Percentiles rank a stretch among this genome's conserved stretches.
Evolutionary conservation across 768 basidiomycete genomes (phyloP).

Genomic region (Phlebiopsis flavidoalba): DNA sequence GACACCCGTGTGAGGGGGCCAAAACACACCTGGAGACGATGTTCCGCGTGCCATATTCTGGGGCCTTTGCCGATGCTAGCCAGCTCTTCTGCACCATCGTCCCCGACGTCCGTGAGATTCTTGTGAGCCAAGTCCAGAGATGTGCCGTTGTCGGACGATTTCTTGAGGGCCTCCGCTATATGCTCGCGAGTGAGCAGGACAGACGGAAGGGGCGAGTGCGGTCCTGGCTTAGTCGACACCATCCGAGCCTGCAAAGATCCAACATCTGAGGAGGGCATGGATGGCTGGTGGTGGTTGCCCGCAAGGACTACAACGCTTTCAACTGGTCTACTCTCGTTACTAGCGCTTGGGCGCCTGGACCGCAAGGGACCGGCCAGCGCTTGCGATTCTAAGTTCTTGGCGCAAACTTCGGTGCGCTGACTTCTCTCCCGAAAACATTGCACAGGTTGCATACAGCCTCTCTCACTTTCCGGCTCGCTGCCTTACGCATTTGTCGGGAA

Average conservation of each 20-base stretch:
- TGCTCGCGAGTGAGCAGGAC: conserved; percentile 49
- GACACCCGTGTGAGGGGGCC: neutral
- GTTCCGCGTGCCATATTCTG: conserved; percentile 19
- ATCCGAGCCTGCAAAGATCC: conserved; percentile 5
- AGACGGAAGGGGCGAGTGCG: conserved; percentile 25
- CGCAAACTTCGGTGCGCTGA: neutral
- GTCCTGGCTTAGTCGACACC: conserved; percentile 10
- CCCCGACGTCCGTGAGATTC: conserved; percentile 69
- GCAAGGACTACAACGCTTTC: conserved; percentile 5
- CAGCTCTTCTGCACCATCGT: conserved; percentile 74
- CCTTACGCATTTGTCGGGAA: neutral
- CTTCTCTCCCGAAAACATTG: neutral
- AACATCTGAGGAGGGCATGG: conserved; percentile 9
- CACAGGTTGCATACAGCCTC: neutral
- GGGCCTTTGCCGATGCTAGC: conserved; percentile 46
- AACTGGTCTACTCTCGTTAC: conserved; percentile 1
- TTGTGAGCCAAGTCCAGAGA: conserved; percentile 84
- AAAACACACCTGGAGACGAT: conserved; percentile 11
- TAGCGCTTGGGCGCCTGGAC: neutral
- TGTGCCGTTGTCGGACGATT: conserved; percentile 71
- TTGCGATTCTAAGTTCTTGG: neutral
- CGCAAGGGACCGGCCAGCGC: neutral
- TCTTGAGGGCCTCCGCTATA: conserved; percentile 58
- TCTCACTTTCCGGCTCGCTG: neutral
- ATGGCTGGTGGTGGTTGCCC: neutral